phyloP scores from a whole-genome alignment of 2,329 filamentous ascomycete species.

The Penicillium italicum region DNA sequence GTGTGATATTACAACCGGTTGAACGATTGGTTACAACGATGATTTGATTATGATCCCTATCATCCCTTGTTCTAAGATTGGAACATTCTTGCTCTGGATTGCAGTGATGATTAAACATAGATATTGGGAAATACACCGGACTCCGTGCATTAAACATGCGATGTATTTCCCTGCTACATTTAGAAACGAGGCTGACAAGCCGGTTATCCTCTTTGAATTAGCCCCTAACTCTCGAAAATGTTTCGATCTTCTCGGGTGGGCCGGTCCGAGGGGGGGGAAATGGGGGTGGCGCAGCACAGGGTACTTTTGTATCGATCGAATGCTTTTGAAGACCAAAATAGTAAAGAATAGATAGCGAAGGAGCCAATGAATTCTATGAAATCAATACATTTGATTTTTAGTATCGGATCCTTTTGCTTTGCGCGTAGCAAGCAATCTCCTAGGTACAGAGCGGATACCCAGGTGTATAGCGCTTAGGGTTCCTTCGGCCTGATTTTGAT shows the following conservation, averaged over 20 bases:
- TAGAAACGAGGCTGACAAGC: background rate
- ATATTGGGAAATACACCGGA: background rate
- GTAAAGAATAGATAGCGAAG: too few species aligned
- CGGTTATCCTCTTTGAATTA: background rate
- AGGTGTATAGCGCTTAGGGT: too few species aligned
- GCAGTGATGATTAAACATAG: background rate
- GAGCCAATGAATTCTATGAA: too few species aligned
- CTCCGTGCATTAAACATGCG: background rate
- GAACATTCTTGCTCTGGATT: constrained; percentile 3
- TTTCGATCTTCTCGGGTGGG: background rate
- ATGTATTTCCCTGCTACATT: background rate
- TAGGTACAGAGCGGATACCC: too few species aligned
- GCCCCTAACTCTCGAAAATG: background rate
- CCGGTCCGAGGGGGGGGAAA: background rate
- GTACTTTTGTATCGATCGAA: background rate
- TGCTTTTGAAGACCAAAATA: too few species aligned
- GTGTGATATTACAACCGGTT: background rate
- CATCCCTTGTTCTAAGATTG: constrained; percentile 4
- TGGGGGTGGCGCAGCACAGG: background rate
- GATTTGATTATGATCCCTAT: background rate
- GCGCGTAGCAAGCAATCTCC: too few species aligned
- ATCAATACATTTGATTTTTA: too few species aligned
- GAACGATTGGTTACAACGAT: background rate
- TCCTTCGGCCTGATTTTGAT: too few species aligned
- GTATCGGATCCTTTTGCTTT: too few species aligned